Evolutionary conservation across 2,329 filamentous ascomycete species (phyloP), one percentile per base, ranked within the genome.

Genomic region (Colletotrichum siamense): DNA sequence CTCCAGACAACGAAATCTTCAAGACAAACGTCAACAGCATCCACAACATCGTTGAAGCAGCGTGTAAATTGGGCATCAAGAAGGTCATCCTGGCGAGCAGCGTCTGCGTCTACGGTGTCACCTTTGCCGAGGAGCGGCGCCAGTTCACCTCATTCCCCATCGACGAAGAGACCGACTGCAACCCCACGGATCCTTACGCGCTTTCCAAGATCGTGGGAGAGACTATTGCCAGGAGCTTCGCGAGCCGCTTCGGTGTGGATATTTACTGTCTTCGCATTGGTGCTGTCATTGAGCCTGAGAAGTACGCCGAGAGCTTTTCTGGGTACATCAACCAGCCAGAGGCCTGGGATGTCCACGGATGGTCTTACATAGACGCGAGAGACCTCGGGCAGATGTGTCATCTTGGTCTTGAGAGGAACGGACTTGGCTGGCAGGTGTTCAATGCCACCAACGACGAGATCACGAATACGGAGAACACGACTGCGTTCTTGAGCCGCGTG

Each of bases 391-490:
- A 91, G 81, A 93, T 93, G 73, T 92, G 90, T 79, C 85, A 92
- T 77, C 79, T 90, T 10, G 88, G 86, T 22, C 85, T 93, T 6
- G 78, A 87, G 76, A 90, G 88, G 78, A 86, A 87, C 79, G 91
- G 89, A 0, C 79, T 93, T 12, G 91, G 91, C 0, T 93, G 92
- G 78, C 91, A 93, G 80, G 84, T 93, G 0, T 93, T 93, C 82
- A 93, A 93, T 79, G 91, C 91, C 3, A 92, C 91, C 0, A 93
- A 93, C 79, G 88, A 92, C 79, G 90, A 87, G 4, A 92, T 92
- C 65, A 93, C 91, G 0, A 89, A 89, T 5, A 87, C 84, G 10
- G 81, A 85, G 26, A 88, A 89, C 1, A 92, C 90, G 0, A 84
- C 83, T 59, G 85, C 90, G 73, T 91, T 92, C 74, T 79, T 93